Evolutionary conservation across 306 rosid species (phyloP).

Genomic region (Quercus wislizeni): DNA sequence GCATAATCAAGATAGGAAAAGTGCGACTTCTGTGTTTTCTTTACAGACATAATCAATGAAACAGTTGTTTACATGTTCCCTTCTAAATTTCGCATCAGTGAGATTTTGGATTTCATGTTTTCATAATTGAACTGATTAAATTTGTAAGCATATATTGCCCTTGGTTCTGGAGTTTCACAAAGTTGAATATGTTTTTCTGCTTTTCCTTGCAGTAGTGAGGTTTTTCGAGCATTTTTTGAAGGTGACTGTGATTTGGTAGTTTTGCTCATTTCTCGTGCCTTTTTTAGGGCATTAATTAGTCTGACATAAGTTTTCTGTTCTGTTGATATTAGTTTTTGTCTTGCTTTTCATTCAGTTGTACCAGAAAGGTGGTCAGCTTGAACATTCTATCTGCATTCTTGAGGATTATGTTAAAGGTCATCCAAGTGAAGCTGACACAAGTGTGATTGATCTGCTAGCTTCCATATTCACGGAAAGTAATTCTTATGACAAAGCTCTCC

Average conservation of each 20-base stretch:
- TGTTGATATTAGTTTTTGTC: conserved; percentile 9
- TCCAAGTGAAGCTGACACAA: conserved; percentile 45
- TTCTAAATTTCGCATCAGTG: too few relatives aligned
- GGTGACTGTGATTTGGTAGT: not conserved
- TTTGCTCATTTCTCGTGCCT: not conserved
- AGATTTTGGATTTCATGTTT: not conserved
- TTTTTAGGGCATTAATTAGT: not conserved
- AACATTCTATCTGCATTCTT: conserved; percentile 57
- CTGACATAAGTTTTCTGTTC: not conserved
- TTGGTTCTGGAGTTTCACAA: not conserved
- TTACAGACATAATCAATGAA: too few relatives aligned
- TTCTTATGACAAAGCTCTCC: conserved; percentile 63
- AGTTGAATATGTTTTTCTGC: not conserved
- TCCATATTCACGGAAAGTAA: conserved; percentile 61
- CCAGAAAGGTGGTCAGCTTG: conserved; percentile 76
- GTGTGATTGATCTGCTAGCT: conserved; percentile 71
- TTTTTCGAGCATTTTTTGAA: not conserved
- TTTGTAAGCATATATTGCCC: not conserved
- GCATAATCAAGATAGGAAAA: too few relatives aligned
- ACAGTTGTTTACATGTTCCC: too few relatives aligned
- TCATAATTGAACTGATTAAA: not conserved
- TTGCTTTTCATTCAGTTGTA: conserved; percentile 48
- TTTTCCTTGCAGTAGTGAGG: not conserved
- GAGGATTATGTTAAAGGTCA: conserved; percentile 67
- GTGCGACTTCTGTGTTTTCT: too few relatives aligned